Evolutionary conservation across 169 alveolate genomes (phyloP).

Genomic region (Eimeria sp.): DNA sequence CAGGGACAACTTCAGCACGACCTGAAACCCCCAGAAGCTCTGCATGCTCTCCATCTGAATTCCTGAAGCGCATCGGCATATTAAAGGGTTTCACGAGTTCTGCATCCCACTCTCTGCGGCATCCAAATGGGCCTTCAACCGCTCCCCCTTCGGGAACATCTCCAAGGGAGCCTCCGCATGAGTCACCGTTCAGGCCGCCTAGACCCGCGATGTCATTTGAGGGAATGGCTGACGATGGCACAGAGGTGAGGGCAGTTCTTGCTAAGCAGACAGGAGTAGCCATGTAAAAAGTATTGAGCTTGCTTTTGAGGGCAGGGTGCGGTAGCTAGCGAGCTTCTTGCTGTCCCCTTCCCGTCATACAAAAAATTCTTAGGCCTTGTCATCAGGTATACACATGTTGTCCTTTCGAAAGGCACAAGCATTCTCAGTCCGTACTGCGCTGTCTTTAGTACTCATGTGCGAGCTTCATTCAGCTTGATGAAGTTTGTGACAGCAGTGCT

Average conservation of each 20-base stretch:
- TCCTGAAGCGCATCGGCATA: slow-evolving; percentile 59
- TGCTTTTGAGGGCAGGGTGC: neutral
- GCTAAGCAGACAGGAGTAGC: neutral
- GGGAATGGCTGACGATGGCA: slow-evolving; percentile 35
- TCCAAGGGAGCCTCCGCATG: slow-evolving; percentile 3
- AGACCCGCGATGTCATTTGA: slow-evolving; percentile 17
- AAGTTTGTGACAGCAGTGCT: neutral
- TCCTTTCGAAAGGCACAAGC: neutral
- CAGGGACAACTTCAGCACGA: slow-evolving; percentile 20
- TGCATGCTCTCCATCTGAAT: slow-evolving; percentile 61
- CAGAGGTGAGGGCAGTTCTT: slow-evolving; percentile 6
- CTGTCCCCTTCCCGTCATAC: neutral
- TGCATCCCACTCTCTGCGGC: slow-evolving; percentile 34
- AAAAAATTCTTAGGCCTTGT: neutral
- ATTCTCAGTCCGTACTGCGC: neutral
- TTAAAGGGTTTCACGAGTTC: slow-evolving; percentile 16
- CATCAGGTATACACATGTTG: neutral
- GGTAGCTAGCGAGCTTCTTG: neutral
- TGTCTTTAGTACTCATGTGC: neutral
- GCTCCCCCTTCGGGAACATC: slow-evolving; percentile 21
- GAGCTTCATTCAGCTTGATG: neutral
- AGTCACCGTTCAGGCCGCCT: slow-evolving; percentile 14
- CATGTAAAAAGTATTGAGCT: neutral
- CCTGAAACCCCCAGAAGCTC: slow-evolving; percentile 44
- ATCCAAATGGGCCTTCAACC: slow-evolving; percentile 2